Evolutionary conservation across 371 early-diverging fungal genomes (phyloP).

Genomic region (Umbelopsis sp.): DNA sequence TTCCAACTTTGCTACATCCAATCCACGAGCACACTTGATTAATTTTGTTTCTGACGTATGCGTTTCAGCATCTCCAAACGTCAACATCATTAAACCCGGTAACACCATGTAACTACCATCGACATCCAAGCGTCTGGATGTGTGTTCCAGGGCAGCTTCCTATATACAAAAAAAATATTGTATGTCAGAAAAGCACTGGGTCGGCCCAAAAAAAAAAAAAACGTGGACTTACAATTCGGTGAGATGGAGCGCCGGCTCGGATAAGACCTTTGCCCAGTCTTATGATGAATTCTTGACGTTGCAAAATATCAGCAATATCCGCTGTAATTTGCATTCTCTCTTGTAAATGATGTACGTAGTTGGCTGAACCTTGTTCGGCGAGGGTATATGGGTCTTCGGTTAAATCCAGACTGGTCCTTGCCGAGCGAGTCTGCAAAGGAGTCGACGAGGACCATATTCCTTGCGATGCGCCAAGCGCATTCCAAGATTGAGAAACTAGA

Average conservation of each 20-base stretch:
- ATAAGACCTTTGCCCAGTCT: slow-evolving; percentile 70
- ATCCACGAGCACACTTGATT: slow-evolving; percentile 55
- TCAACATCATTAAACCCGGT: slow-evolving; percentile 71
- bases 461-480: slow-evolving; percentile 24
- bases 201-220: not conserved
- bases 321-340: slow-evolving; percentile 36
- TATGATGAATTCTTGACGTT: slow-evolving; percentile 71
- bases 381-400: slow-evolving; percentile 27
- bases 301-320: slow-evolving; percentile 57
- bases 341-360: slow-evolving; percentile 27
- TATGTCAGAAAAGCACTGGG: not conserved
- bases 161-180: slow-evolving; percentile 16
- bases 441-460: slow-evolving; percentile 6
- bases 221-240: slow-evolving; percentile 61
- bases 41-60: slow-evolving; percentile 77
- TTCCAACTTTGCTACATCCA: slow-evolving; percentile 67
- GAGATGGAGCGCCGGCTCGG: slow-evolving; percentile 76
- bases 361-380: slow-evolving; percentile 32
- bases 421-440: slow-evolving; percentile 22
- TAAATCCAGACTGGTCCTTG: slow-evolving; percentile 28
- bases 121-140: slow-evolving; percentile 59
- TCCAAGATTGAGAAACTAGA: slow-evolving; percentile 27
- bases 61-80: slow-evolving; percentile 73
- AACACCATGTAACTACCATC: slow-evolving; percentile 62
- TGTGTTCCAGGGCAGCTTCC: slow-evolving; percentile 66